Evolutionary conservation across 768 basidiomycete species (phyloP), one percentile per base, ranked within the genome.

Genomic region (Tricholoma sp.): DNA sequence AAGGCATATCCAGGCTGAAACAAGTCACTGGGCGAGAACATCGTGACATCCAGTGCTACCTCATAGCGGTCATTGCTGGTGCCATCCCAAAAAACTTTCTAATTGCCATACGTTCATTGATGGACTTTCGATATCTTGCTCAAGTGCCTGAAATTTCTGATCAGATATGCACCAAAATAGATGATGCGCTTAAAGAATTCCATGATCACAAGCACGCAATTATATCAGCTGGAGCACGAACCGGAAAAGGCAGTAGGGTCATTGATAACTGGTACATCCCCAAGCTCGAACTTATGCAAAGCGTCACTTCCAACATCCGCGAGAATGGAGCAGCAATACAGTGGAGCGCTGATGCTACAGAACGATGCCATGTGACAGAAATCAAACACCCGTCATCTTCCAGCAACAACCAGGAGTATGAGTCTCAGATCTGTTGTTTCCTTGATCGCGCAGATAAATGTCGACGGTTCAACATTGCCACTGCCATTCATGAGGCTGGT

Each of bases 1-100:
- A 71, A 19, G 74, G 78, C 0, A 70, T 78, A 6, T 74, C 70
- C 5, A 62, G 65, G 7, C 39, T 79, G 27, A 76, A 77, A 27
- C 76, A 79, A 55, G 71, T 75, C 21, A 77, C 78, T 6, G 74
- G 76, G n/a, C n/a, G n/a, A n/a, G n/a, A n/a, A n/a, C n/a, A n/a
- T n/a, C n/a, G n/a, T n/a, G n/a, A n/a, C n/a, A n/a, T n/a, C n/a
- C n/a, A n/a, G n/a, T n/a, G n/a, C 4, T 70, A 69, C 21, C 60
- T 78, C 3, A 56, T 80, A n/a, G 45, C 63, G 6, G 57, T 74
- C 10, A 70, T 78, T 35, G 69, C 72, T 45, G 72, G 70, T n/a
- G 69, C 63, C 52, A 70, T 70, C 12, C 54, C 69, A 1, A 34
- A 29, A 2, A 8, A 53, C 7, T 70, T 79, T 50, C 57, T 80